These are phyloP conservation scores for Neophaeococcomyces aloes DNA, from an alignment of 2,329 filamentous ascomycete genomes.

Conservation along the genomic window DNA sequence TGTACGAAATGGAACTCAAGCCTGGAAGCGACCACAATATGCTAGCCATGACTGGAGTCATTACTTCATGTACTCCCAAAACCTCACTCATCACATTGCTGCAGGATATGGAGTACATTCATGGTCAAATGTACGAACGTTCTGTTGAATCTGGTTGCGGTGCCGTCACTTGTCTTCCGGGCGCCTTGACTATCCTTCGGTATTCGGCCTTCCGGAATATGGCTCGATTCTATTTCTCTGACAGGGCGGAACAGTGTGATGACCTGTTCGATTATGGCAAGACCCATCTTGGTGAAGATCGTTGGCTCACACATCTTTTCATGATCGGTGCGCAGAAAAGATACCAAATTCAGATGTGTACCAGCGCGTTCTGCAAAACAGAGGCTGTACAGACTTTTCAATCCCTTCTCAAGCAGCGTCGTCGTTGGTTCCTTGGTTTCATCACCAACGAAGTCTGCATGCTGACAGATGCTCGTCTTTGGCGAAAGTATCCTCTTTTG, in stretches of 20 bases:
- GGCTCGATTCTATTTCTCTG: constrained; percentile 97
- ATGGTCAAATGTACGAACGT: constrained; percentile 90
- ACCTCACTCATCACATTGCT: constrained; percentile 83
- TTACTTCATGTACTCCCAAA: constrained; percentile 83
- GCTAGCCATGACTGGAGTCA: constrained; percentile 95
- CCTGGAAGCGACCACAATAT: constrained; percentile 85
- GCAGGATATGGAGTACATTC: constrained; percentile 97
- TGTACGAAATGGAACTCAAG: constrained; percentile 97
- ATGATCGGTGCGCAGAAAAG: constrained; percentile 93
- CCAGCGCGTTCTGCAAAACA: constrained; percentile 95
- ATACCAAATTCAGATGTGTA: constrained; percentile 96
- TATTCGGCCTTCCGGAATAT: constrained; percentile 94
- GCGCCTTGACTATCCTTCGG: constrained; percentile 87
- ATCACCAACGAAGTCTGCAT: constrained; percentile 98
- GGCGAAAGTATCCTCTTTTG: constrained; percentile 81
- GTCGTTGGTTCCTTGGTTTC: constrained; percentile 93
- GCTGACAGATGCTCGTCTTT: constrained; percentile 86
- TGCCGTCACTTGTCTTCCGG: constrained; percentile 86
- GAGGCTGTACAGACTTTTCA: constrained; percentile 84
- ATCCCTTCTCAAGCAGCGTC: constrained; percentile 83
- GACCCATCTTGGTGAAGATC: constrained; percentile 86
- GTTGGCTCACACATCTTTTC: constrained; percentile 95
- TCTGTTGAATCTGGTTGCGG: constrained; percentile 92
- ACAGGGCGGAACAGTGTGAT: constrained; percentile 89
- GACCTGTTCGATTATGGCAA: constrained; percentile 96